A percentile compares a stretch with the other conserved stretches of the same genome.
These are phyloP conservation scores for Ustilago lituana DNA, from an alignment of 1,284 basidiomycete species.

Conservation along the genomic window DNA sequence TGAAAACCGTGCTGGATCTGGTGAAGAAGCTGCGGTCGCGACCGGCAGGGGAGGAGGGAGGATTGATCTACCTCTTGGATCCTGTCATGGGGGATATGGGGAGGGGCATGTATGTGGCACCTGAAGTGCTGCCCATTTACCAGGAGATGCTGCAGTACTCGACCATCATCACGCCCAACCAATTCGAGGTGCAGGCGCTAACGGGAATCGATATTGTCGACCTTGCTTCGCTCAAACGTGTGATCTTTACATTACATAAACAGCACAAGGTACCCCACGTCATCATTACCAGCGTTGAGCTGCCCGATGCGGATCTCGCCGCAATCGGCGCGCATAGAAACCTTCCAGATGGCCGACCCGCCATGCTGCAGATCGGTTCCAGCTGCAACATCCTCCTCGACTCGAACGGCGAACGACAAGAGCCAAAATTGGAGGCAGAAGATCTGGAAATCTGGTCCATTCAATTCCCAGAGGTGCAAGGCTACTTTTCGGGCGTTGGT, in stretches of 20 bases:
- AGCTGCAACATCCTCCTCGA: conserved; percentile 55
- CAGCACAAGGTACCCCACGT: conserved; percentile 82
- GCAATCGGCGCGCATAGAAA: conserved; percentile 39
- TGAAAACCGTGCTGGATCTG: conserved; percentile 76
- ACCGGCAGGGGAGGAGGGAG: conserved; percentile 69
- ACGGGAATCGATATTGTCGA: conserved; percentile 72
- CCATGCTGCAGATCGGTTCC: conserved; percentile 67
- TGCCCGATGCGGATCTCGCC: conserved; percentile 47
- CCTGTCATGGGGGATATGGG: conserved; percentile 72
- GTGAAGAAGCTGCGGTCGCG: conserved; percentile 73
- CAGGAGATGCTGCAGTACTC: conserved; percentile 79
- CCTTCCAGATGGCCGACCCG: conserved; percentile 35
- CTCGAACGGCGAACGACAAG: conserved; percentile 10
- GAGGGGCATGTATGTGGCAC: conserved; percentile 79
- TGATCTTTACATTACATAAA: conserved; percentile 79
- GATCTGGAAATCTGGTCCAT: conserved; percentile 71
- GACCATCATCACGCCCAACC: conserved; percentile 94
- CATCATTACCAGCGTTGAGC: conserved; percentile 85
- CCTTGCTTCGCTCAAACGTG: conserved; percentile 75
- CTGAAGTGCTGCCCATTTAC: conserved; percentile 89
- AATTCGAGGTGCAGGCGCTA: conserved; percentile 89
- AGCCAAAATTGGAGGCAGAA: background rate
- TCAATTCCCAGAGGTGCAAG: conserved; percentile 83
- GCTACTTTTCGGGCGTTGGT: conserved; percentile 95
- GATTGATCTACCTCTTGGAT: conserved; percentile 84